Evolutionary conservation across 2,329 filamentous ascomycete genomes (phyloP).

Genomic region (Elsinoe australis): DNA sequence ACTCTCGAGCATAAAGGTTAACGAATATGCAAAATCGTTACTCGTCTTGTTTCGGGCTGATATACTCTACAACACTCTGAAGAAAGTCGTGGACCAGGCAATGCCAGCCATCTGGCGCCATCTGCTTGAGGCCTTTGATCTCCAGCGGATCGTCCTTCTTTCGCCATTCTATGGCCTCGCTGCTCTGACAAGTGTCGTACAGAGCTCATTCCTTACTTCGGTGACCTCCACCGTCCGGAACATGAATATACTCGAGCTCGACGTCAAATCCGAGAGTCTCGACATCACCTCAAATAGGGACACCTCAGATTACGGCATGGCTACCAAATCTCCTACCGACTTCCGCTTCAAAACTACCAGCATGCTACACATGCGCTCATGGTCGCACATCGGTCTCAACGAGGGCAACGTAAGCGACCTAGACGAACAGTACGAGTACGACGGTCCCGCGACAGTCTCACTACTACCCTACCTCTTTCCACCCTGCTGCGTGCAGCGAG

Average conservation of each 20-base stretch:
- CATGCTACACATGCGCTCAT: constrained; percentile 10
- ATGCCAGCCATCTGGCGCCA: constrained; percentile 1
- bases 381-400: constrained; percentile 15
- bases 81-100: neutral
- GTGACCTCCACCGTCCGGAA: neutral
- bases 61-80: neutral
- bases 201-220: neutral
- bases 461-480: constrained; percentile 6
- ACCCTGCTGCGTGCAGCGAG: constrained; percentile 12
- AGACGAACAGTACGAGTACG: neutral
- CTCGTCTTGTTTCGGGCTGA: neutral
- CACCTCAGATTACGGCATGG: constrained; percentile 9
- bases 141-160: constrained; percentile 1
- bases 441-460: neutral
- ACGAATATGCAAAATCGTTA: neutral
- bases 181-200: neutral
- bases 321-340: constrained; percentile 11
- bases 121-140: neutral
- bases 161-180: neutral
- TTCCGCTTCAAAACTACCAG: constrained; percentile 1
- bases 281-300: neutral
- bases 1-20: no score
- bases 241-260: constrained; percentile 12
- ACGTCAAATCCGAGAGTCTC: constrained; percentile 1
- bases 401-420: constrained; percentile 8